Evolutionary conservation across 2,329 filamentous ascomycete genomes (phyloP), one percentile per base, ranked within the genome.

Genomic region (Pseudogymnoascus sp.): DNA sequence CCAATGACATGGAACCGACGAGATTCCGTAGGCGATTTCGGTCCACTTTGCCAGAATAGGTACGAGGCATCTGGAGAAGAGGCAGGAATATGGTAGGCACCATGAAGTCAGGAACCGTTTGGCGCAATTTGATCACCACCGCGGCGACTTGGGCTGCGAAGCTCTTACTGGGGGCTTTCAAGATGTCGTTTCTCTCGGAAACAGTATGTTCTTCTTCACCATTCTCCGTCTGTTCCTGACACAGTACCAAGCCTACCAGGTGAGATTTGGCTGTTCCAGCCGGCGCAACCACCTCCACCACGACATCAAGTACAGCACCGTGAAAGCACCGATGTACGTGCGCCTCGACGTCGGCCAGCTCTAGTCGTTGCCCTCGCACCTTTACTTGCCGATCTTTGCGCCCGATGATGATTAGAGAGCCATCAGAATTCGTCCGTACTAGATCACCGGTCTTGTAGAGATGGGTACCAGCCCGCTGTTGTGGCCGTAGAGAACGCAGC

Each of bases 371-470:
- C 0, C 85, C 85, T 33, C 84, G 79, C 21, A 88, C 76, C 70
- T 88, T 88, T 63, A 87, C 80, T 72, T 87, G 85, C 33, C 85
- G 83, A 69, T 87, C 85, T 50, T 81, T 80, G 17, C 85, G 80
- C 8, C 85, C 85, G 40, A 85, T 73, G 71, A 87, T 87, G 33
- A 82, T 80, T 65, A 87, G 84, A 19, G 80, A 81, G 13, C 78
- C 78, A 68, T 87, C 80, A 61, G 83, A 75, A 23, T 86, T 71
- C 44, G 86, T 76, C 42, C 85, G 77, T 6, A 87, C 84, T 1
- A 87, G 73, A 71, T 87, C 85, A 9, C 85, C 85, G 7, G 85
- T 87, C n/a, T 83, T 78, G 68, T 88, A 88, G 21, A 87, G 76
- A 36, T 66, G 60, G 9, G 63, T 36, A 23, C 26, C 33, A 15